These are phyloP conservation scores for Phanerochaete carnosa DNA, from an alignment of 768 basidiomycete species.

Conservation along the genomic window DNA sequence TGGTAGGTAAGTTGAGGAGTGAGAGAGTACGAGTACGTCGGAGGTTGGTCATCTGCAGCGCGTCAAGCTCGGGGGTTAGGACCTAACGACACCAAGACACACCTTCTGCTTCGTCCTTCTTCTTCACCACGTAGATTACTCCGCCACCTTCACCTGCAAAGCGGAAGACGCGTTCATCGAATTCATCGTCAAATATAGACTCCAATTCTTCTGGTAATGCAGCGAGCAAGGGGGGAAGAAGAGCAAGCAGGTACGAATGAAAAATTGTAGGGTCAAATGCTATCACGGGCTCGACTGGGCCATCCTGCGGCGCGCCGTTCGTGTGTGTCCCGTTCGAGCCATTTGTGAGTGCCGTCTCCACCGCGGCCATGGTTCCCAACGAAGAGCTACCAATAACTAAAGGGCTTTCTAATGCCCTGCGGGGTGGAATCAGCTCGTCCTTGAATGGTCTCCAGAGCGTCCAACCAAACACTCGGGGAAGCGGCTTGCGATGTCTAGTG, in stretches of 20 bases:
- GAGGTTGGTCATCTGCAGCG: constrained; percentile 57
- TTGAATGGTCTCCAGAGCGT: constrained; percentile 13
- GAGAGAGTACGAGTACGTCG: constrained; percentile 64
- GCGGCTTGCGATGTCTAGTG: constrained; percentile 12
- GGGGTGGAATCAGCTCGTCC: constrained; percentile 4
- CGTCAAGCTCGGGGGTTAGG: constrained; percentile 10
- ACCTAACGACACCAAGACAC: constrained; percentile 16
- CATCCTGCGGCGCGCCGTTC: constrained; percentile 25
- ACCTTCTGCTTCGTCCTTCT: constrained; percentile 75
- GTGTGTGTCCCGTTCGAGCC: constrained; percentile 15
- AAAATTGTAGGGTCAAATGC: constrained; percentile 71
- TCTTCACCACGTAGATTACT: constrained; percentile 81
- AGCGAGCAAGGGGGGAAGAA: constrained; percentile 84
- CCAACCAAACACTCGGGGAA: constrained; percentile 14
- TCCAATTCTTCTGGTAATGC: constrained; percentile 63
- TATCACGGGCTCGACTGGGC: constrained; percentile 34
- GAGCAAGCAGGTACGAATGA: constrained; percentile 61
- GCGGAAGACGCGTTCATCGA: constrained; percentile 69
- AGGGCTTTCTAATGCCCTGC: neutral
- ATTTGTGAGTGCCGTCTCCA: constrained; percentile 15
- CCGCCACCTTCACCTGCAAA: constrained; percentile 77
- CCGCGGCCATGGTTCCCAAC: constrained; percentile 10
- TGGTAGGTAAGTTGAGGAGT: constrained; percentile 78
- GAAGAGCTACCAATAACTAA: neutral
- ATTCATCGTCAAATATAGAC: constrained; percentile 65